Evolutionary conservation across 768 basidiomycete species (phyloP).

Genomic region (Artomyces pyxidatus): DNA sequence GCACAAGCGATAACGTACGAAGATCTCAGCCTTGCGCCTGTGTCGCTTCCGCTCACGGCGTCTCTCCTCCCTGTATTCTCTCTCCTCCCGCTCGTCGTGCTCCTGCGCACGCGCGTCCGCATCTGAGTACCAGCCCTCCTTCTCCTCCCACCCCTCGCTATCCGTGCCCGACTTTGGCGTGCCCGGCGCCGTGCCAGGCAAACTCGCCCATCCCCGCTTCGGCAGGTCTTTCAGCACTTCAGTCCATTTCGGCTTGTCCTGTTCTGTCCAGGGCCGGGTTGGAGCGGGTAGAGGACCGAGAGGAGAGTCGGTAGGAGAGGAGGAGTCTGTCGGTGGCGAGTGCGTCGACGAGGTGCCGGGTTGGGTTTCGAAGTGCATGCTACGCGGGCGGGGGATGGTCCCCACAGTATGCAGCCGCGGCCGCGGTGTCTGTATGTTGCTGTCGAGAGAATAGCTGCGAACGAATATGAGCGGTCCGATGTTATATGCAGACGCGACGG

Average conservation of each 20-base stretch:
- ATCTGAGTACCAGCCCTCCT: slow-evolving; percentile 15
- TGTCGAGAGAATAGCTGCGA: slow-evolving; percentile 23
- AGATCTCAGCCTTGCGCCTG: slow-evolving; percentile 69
- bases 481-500: neutral
- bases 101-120: slow-evolving; percentile 15
- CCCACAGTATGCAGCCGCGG: neutral
- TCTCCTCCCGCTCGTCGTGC: slow-evolving; percentile 17
- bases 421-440: slow-evolving; percentile 9
- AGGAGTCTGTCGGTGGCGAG: neutral
- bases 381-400: slow-evolving; percentile 14
- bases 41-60: slow-evolving; percentile 37
- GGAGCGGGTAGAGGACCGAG: neutral
- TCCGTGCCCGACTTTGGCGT: slow-evolving; percentile 21
- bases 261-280: neutral
- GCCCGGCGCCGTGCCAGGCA: slow-evolving; percentile 22
- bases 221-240: slow-evolving; percentile 34
- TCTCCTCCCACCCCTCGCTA: slow-evolving; percentile 22
- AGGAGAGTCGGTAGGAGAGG: neutral
- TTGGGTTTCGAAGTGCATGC: slow-evolving; percentile 12
- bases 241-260: slow-evolving; percentile 23
- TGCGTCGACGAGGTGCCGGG: neutral
- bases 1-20: slow-evolving; percentile 36
- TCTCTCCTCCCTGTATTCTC: slow-evolving; percentile 31
- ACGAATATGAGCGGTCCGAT: neutral
- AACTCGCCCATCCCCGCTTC: slow-evolving; percentile 19